These are phyloP conservation scores for Teratosphaeria viscida DNA, from an alignment of 2,329 filamentous ascomycete genomes.

Conservation along the genomic window DNA sequence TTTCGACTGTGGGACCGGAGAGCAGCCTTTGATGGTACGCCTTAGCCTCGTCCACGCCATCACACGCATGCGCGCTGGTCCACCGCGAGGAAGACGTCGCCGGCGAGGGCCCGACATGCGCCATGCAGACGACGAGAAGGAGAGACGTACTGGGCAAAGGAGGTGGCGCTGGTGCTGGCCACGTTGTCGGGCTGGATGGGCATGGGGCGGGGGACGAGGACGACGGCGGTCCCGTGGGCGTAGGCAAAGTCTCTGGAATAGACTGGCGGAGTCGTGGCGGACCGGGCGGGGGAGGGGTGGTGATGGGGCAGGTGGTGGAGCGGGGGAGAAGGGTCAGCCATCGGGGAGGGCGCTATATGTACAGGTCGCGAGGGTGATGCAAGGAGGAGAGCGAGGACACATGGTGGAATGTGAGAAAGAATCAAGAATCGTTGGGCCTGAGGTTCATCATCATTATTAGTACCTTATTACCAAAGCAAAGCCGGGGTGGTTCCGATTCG, in stretches of 20 bases:
- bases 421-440: background rate
- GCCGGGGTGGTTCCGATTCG: background rate
- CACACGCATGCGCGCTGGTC: slow-evolving; percentile 7
- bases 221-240: slow-evolving; percentile 26
- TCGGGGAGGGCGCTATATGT: background rate
- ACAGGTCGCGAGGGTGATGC: background rate
- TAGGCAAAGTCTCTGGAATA: slow-evolving; percentile 36
- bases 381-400: slow-evolving; percentile 4
- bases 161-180: slow-evolving; percentile 35
- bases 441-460: background rate
- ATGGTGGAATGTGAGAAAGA: background rate
- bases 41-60: slow-evolving; percentile 28
- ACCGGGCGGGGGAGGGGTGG: slow-evolving; percentile 1
- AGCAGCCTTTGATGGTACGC: slow-evolving; percentile 40
- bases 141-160: slow-evolving; percentile 43
- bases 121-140: slow-evolving; percentile 4
- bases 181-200: slow-evolving; percentile 39
- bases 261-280: slow-evolving; percentile 12
- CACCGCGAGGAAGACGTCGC: slow-evolving; percentile 13
- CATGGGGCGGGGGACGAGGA: slow-evolving; percentile 17
- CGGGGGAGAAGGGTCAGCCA: slow-evolving; percentile 4
- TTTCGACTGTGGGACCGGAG: slow-evolving; percentile 41
- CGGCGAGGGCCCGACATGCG: slow-evolving; percentile 10
- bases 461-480: background rate
- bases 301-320: background rate